Evolutionary conservation across 1,284 basidiomycete species (phyloP).

Genomic region (Blastosporella zonata): DNA sequence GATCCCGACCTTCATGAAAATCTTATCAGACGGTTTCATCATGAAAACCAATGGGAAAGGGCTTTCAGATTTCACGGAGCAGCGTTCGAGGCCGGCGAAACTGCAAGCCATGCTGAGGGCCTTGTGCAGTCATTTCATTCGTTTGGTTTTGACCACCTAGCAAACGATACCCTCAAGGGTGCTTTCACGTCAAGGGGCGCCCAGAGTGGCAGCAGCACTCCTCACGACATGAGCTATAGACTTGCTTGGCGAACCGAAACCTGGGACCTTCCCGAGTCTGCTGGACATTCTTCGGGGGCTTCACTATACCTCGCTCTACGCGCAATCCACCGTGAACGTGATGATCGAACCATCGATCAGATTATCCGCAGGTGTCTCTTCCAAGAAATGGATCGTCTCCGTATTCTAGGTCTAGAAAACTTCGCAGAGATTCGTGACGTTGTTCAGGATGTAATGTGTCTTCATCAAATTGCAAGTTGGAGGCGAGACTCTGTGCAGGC

Average conservation of each 20-base stretch:
- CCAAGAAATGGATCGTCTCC: conserved; percentile 66
- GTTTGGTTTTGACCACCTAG: conserved; percentile 85
- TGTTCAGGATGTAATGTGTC: conserved; percentile 70
- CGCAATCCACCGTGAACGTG: conserved; percentile 73
- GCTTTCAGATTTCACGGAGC: conserved; percentile 92
- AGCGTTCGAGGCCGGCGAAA: conserved; percentile 60
- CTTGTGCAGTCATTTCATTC: conserved; percentile 77
- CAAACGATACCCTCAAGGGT: conserved; percentile 57
- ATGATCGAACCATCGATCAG: conserved; percentile 43
- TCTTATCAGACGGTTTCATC: conserved; percentile 82
- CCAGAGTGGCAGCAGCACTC: conserved; percentile 28
- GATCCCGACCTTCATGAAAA: conserved; percentile 74
- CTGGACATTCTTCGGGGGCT: conserved; percentile 46
- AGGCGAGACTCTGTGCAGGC: conserved; percentile 36
- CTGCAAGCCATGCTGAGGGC: conserved; percentile 45
- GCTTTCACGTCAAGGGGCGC: conserved; percentile 28
- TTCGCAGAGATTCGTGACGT: conserved; percentile 71
- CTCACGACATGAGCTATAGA: conserved; percentile 64
- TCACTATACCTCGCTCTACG: conserved; percentile 78
- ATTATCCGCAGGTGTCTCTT: conserved; percentile 50
- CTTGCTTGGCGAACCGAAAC: conserved; percentile 88
- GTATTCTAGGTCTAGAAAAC: conserved; percentile 69
- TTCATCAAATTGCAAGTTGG: conserved; percentile 72
- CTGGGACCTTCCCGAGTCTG: conserved; percentile 85
- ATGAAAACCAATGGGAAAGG: conserved; percentile 90